These are phyloP conservation scores for Candida lessepsii DNA, from an alignment of 805 yeast genomes.

Conservation along the genomic window DNA sequence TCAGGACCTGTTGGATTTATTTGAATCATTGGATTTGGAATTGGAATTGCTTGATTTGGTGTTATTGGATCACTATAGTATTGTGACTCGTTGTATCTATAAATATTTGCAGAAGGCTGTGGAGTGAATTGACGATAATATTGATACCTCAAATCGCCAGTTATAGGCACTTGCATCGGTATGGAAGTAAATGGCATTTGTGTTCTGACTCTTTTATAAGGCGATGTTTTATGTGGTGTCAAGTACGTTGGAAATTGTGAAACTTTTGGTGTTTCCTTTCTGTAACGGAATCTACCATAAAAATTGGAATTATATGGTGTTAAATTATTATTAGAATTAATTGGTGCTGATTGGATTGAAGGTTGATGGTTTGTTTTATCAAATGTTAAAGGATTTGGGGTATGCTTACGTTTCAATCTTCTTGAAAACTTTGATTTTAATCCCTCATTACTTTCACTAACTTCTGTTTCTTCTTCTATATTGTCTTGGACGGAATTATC, in stretches of 20 bases:
- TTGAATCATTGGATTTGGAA: no score
- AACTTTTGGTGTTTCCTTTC: slow-evolving; percentile 13
- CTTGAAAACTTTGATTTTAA: slow-evolving; percentile 10
- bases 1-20: no score
- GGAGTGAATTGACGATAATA: slow-evolving; percentile 17
- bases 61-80: slow-evolving; percentile 3
- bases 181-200: neutral
- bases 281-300: slow-evolving; percentile 3
- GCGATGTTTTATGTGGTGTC: slow-evolving; percentile 17
- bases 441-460: neutral
- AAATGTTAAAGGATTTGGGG: slow-evolving; percentile 32
- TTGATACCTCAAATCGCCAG: slow-evolving; percentile 3
- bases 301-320: slow-evolving; percentile 2
- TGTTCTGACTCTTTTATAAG: slow-evolving; percentile 17
- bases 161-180: neutral
- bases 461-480: neutral
- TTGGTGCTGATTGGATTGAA: slow-evolving; percentile 37
- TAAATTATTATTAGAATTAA: slow-evolving; percentile 13
- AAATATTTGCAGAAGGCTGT: slow-evolving; percentile 15
- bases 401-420: slow-evolving; percentile 31
- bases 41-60: slow-evolving; percentile 1
- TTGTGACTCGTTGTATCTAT: slow-evolving; percentile 9
- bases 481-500: neutral
- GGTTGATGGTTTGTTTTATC: slow-evolving; percentile 9
- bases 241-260: slow-evolving; percentile 15